Evolutionary conservation across 192 early-diverging fungal species (phyloP).

Genomic region (Backusella macrospora): DNA sequence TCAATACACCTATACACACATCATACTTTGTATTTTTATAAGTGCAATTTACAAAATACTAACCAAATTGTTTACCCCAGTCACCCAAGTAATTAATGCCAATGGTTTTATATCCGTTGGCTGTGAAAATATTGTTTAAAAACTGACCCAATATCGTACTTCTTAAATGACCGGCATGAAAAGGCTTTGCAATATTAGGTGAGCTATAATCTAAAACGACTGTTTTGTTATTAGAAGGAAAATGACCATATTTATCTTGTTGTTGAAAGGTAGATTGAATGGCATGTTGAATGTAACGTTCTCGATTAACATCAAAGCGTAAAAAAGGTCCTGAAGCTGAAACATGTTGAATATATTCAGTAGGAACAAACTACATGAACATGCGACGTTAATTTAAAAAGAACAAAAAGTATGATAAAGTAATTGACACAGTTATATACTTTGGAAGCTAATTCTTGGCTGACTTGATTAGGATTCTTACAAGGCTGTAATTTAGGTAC

Average conservation of each 20-base stretch:
- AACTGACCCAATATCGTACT: constrained; percentile 97
- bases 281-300: constrained; percentile 49
- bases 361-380: constrained; percentile 46
- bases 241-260: constrained; percentile 59
- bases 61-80: constrained; percentile 99
- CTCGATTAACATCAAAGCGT: constrained; percentile 65
- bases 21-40: neutral
- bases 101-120: constrained; percentile 79
- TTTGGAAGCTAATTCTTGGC: constrained; percentile 20
- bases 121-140: constrained; percentile 73
- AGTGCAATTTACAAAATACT: neutral
- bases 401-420: too few species aligned
- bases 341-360: constrained; percentile 49
- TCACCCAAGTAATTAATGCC: constrained; percentile 97
- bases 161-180: constrained; percentile 96
- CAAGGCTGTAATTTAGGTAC: constrained; percentile 15
- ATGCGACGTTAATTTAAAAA: too few species aligned
- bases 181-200: constrained; percentile 97
- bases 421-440: neutral
- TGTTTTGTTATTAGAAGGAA: constrained; percentile 62
- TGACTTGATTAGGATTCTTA: neutral
- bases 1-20: neutral
- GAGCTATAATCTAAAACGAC: constrained; percentile 89
- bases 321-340: constrained; percentile 63
- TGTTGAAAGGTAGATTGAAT: constrained; percentile 53